Conservation (phyloP, 2,329 filamentous ascomycete species). For the Aspergillus fijiensis region DNA sequence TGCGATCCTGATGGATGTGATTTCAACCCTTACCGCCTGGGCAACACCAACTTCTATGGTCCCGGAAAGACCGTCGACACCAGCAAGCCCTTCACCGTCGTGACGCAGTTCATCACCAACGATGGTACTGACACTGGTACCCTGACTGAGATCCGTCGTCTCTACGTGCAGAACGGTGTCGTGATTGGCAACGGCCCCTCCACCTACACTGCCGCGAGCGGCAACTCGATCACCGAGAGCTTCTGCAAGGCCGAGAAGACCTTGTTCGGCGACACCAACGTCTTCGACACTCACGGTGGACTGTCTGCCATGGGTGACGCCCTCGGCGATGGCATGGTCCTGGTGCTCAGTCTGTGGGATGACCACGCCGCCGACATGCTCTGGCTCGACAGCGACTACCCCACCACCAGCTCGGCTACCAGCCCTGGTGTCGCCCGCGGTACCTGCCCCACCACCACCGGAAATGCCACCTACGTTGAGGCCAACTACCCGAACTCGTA, state of each 20-base stretch:
- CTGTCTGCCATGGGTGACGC: conserved; percentile 56
- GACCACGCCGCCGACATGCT: conserved; percentile 69
- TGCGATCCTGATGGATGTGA: conserved; percentile 71
- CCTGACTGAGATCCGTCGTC: conserved; percentile 61
- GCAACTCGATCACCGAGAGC: conserved; percentile 56
- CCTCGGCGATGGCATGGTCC: conserved; percentile 59
- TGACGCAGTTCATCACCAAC: conserved; percentile 64
- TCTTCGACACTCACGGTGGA: conserved; percentile 58
- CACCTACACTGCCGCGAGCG: conserved; percentile 48
- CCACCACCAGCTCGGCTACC: conserved; percentile 46
- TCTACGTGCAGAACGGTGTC: conserved; percentile 64
- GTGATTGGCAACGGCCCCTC: conserved; percentile 58
- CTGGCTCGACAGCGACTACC: conserved; percentile 70
- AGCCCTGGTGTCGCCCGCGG: conserved; percentile 55
- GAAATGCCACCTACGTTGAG: conserved; percentile 54
- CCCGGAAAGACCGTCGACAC: conserved; percentile 57
- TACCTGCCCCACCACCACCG: conserved; percentile 53
- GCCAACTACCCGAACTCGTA: conserved; percentile 46
- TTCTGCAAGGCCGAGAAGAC: conserved; percentile 60
- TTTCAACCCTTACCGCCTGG: conserved; percentile 68
- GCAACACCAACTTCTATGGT: conserved; percentile 64
- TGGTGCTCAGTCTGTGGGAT: conserved; percentile 63
- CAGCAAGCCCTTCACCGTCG: conserved; percentile 60
- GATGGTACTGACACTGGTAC: conserved; percentile 52
- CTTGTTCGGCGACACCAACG: conserved; percentile 55